A percentile compares a stretch with the other conserved stretches of the same genome.
phyloP scores from a whole-genome alignment of 1,284 basidiomycete species.

The Melampsora americana region DNA sequence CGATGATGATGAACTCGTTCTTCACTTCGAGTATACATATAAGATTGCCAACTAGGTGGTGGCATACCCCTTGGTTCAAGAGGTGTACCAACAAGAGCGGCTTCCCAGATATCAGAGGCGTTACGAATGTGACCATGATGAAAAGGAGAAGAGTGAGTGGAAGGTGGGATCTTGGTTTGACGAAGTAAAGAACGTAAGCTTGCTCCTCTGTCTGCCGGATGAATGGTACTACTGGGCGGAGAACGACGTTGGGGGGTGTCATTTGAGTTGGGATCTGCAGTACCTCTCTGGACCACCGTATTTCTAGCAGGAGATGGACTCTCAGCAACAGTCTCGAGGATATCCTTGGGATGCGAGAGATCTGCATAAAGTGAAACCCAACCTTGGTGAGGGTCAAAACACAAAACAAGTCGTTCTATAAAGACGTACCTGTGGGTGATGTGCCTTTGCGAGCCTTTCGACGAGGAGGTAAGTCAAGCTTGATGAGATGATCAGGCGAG shows the following conservation, averaged over 20 bases:
- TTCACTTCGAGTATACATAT: conserved; percentile 11
- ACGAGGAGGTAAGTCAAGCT: neutral
- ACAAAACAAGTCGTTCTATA: neutral
- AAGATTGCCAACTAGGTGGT: conserved; percentile 22
- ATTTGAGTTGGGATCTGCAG: neutral
- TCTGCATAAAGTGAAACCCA: neutral
- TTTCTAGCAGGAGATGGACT: neutral
- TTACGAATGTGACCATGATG: conserved; percentile 4
- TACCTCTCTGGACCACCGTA: too few relatives aligned
- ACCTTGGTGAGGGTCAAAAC: neutral
- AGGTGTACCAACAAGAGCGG: conserved; percentile 28
- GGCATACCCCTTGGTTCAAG: conserved; percentile 18
- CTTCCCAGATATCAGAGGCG: conserved; percentile 28
- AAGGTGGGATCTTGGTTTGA: conserved; percentile 33
- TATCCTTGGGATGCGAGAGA: neutral
- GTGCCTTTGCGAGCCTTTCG: neutral
- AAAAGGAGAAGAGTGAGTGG: conserved; percentile 3
- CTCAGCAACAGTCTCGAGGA: neutral
- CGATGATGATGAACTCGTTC: conserved; percentile 25
- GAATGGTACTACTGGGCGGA: neutral
- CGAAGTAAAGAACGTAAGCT: conserved; percentile 26
- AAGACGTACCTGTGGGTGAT: neutral
- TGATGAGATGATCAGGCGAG: neutral
- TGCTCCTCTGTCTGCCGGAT: conserved; percentile 8
- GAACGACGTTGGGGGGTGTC: neutral